Percentiles rank a stretch among this genome's conserved stretches.
Evolutionary conservation across 352 stramenopile genomes (phyloP).

Genomic region (Pythium brassicae): DNA sequence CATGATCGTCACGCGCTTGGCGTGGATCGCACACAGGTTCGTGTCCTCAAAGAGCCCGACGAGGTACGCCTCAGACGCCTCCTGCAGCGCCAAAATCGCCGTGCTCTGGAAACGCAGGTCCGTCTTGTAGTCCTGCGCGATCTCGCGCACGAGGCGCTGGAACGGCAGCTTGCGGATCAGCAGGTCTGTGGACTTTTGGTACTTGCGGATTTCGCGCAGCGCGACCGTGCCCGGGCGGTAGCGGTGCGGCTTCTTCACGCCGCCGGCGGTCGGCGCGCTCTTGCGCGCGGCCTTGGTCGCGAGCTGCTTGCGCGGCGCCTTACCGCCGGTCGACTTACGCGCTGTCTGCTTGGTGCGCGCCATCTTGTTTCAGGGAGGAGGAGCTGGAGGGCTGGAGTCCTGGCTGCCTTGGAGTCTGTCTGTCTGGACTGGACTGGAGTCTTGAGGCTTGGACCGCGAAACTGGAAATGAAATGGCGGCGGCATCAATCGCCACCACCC

Average conservation of each 20-base stretch:
- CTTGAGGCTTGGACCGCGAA: too few species aligned
- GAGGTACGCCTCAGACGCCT: constrained; percentile 94
- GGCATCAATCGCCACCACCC: too few species aligned
- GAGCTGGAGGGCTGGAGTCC: too few species aligned
- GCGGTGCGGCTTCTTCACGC: constrained; percentile 92
- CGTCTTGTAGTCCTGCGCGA: constrained; percentile 85
- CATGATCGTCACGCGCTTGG: constrained; percentile 94
- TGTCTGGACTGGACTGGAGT: too few species aligned
- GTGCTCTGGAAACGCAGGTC: constrained; percentile 82
- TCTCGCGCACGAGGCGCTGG: constrained; percentile 93
- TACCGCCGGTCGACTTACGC: constrained; percentile 93
- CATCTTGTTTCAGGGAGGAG: constrained; percentile 35
- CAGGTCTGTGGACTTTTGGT: constrained; percentile 96
- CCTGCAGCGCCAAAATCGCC: constrained; percentile 90
- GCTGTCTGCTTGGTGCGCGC: constrained; percentile 97
- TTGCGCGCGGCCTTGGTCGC: constrained; percentile 92
- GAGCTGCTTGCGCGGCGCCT: constrained; percentile 93
- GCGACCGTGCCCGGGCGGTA: constrained; percentile 86
- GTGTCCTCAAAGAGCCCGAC: constrained; percentile 94
- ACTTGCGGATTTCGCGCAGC: constrained; percentile 96
- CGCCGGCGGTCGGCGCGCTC: constrained; percentile 61
- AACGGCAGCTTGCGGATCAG: constrained; percentile 96
- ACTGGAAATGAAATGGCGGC: too few species aligned
- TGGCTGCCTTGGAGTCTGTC: too few species aligned
- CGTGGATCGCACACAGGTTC: constrained; percentile 95